Percentiles rank a stretch among this genome's conserved stretches.
These are phyloP conservation scores for Helenozyma baotianmanensis DNA, from an alignment of 805 yeast species.

Conservation along the genomic window DNA sequence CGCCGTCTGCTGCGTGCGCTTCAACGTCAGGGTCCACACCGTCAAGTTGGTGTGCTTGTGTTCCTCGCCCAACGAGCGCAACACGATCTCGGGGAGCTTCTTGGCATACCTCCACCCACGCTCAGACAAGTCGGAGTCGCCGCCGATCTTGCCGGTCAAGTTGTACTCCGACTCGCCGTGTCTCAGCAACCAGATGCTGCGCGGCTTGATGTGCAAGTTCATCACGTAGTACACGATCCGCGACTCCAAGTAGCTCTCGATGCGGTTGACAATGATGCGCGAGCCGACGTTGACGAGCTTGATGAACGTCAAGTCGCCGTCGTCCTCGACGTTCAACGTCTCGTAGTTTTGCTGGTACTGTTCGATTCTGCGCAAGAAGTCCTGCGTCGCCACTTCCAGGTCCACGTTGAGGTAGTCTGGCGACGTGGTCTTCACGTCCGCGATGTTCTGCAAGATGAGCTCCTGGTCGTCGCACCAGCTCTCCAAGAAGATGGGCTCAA, in stretches of 20 bases:
- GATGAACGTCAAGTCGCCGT: constrained; percentile 71
- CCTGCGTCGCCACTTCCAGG: constrained; percentile 66
- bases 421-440: constrained; percentile 81
- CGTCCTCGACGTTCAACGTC: constrained; percentile 58
- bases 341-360: constrained; percentile 74
- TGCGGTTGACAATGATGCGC: constrained; percentile 82
- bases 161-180: constrained; percentile 95
- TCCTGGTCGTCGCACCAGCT: constrained; percentile 85
- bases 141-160: constrained; percentile 92
- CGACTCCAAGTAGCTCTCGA: constrained; percentile 84
- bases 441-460: constrained; percentile 69
- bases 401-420: constrained; percentile 74
- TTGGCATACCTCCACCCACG: constrained; percentile 82
- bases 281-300: constrained; percentile 84
- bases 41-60: constrained; percentile 55
- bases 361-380: constrained; percentile 68
- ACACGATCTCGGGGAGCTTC: constrained; percentile 73
- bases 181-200: constrained; percentile 88
- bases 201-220: constrained; percentile 90
- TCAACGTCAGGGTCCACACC: constrained; percentile 93
- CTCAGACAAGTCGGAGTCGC: constrained; percentile 80
- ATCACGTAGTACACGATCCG: constrained; percentile 92
- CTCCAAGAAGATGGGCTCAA: constrained; percentile 90
- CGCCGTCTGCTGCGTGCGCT: constrained; percentile 91
- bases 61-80: constrained; percentile 57